phyloP scores from a whole-genome alignment of 1,139 yeast genomes.

The Geotrichum phurueaensis region DNA sequence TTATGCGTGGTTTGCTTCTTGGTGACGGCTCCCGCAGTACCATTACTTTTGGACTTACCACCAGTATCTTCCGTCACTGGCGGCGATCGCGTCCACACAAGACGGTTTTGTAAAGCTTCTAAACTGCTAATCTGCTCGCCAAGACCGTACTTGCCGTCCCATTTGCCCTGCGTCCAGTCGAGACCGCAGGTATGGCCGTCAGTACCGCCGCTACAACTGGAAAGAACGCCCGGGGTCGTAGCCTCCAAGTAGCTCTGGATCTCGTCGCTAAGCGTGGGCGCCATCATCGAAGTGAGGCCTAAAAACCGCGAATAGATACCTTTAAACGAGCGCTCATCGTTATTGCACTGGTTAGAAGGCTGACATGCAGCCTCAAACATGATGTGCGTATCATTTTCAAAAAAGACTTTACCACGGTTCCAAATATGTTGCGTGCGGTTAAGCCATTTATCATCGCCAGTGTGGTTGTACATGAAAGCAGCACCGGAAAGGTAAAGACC shows the following conservation, averaged over 20 bases:
- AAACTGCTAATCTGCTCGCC: slow-evolving; percentile 92
- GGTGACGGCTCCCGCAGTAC: slow-evolving; percentile 31
- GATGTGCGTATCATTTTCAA: slow-evolving; percentile 51
- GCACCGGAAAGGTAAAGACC: slow-evolving; percentile 76
- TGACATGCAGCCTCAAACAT: slow-evolving; percentile 85
- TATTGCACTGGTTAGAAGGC: slow-evolving; percentile 55
- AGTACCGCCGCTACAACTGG: slow-evolving; percentile 75
- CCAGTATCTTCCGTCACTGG: slow-evolving; percentile 44
- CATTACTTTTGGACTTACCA: slow-evolving; percentile 40
- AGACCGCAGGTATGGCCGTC: slow-evolving; percentile 90
- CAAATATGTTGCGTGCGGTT: slow-evolving; percentile 40
- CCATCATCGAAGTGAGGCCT: slow-evolving; percentile 67
- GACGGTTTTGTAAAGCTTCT: slow-evolving; percentile 60
- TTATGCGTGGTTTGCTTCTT: slow-evolving; percentile 8
- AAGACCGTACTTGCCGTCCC: slow-evolving; percentile 80
- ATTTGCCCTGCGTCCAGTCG: slow-evolving; percentile 62
- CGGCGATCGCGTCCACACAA: slow-evolving; percentile 37
- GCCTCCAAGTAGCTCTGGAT: slow-evolving; percentile 50
- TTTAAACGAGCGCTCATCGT: slow-evolving; percentile 86
- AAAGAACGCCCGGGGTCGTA: slow-evolving; percentile 76
- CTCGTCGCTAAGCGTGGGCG: slow-evolving; percentile 53
- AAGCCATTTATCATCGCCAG: slow-evolving; percentile 67
- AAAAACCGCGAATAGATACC: slow-evolving; percentile 74
- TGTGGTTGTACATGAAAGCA: slow-evolving; percentile 73
- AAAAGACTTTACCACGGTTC: slow-evolving; percentile 49